Percentiles rank a stretch among this genome's conserved stretches.
Conservation (phyloP, 208 protist species). For the Leishmania tropica region DNA sequence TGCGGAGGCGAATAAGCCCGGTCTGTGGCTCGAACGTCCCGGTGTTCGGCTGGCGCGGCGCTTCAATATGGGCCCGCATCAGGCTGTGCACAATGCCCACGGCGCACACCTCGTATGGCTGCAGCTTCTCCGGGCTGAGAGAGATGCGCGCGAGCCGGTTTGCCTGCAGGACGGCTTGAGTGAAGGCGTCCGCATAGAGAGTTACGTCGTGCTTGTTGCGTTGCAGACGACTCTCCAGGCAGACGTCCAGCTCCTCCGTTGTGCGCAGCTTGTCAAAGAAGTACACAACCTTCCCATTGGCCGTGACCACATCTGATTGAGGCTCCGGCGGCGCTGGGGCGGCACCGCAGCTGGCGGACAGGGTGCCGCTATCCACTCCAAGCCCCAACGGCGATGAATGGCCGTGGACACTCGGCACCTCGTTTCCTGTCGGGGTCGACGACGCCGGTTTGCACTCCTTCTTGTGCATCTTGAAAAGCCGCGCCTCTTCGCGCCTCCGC, state of each 20-base stretch:
- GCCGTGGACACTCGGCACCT: background rate
- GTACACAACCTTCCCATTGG: conserved; percentile 58
- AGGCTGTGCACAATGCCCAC: conserved; percentile 87
- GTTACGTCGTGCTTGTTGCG: conserved; percentile 67
- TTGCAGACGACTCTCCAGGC: conserved; percentile 71
- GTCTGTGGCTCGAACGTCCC: conserved; percentile 77
- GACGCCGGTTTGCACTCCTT: conserved; percentile 2
- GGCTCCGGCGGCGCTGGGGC: conserved; percentile 3
- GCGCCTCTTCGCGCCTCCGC: conserved; percentile 26
- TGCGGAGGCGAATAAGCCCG: conserved; percentile 78
- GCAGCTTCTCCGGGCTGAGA: conserved; percentile 72
- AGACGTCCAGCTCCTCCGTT: conserved; percentile 66
- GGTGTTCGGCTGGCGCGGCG: conserved; percentile 85
- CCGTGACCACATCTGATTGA: conserved; percentile 49
- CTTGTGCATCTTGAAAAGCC: conserved; percentile 27
- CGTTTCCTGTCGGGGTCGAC: background rate
- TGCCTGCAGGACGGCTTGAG: conserved; percentile 65
- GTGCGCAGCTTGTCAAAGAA: conserved; percentile 88
- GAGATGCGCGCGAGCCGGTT: conserved; percentile 76
- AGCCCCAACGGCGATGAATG: background rate
- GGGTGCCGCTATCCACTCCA: background rate
- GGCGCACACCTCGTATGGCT: conserved; percentile 73
- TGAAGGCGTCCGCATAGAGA: conserved; percentile 73
- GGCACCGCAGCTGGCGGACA: background rate
- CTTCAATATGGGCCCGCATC: conserved; percentile 82